phyloP scores from a whole-genome alignment of 2,329 filamentous ascomycete species.

The Rhynchosporium secalis region DNA sequence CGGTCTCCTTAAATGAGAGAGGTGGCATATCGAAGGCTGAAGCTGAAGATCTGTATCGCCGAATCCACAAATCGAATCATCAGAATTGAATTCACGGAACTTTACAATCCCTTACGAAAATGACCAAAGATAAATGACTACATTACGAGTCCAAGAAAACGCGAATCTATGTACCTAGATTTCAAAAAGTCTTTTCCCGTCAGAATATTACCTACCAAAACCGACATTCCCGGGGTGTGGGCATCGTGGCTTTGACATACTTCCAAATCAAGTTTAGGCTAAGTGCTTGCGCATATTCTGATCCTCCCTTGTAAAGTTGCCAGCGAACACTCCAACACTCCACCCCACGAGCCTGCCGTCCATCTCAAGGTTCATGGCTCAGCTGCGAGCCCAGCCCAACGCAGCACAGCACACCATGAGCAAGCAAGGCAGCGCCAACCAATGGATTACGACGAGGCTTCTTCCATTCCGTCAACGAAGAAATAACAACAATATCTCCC shows the following conservation, averaged over 20 bases:
- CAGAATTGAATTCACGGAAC: neutral
- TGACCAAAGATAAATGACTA: too few species aligned
- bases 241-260: neutral
- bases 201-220: neutral
- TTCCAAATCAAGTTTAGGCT: neutral
- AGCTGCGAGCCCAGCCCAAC: slow-evolving; percentile 4
- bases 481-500: neutral
- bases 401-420: slow-evolving; percentile 9
- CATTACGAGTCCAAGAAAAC: too few species aligned
- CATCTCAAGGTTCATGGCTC: neutral
- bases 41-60: slow-evolving; percentile 28
- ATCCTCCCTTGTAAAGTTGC: slow-evolving; percentile 4
- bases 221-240: neutral
- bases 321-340: slow-evolving; percentile 5
- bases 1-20: slow-evolving; percentile 29
- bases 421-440: neutral
- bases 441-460: slow-evolving; percentile 8
- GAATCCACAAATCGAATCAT: slow-evolving; percentile 28
- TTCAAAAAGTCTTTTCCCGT: neutral
- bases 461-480: neutral
- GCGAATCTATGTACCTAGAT: too few species aligned
- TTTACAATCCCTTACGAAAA: too few species aligned
- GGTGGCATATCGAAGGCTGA: slow-evolving; percentile 25
- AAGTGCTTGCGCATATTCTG: slow-evolving; percentile 2
- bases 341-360: neutral